These are phyloP conservation scores for Colletotrichum siamense DNA, from an alignment of 2,329 filamentous ascomycete species.

Conservation along the genomic window DNA sequence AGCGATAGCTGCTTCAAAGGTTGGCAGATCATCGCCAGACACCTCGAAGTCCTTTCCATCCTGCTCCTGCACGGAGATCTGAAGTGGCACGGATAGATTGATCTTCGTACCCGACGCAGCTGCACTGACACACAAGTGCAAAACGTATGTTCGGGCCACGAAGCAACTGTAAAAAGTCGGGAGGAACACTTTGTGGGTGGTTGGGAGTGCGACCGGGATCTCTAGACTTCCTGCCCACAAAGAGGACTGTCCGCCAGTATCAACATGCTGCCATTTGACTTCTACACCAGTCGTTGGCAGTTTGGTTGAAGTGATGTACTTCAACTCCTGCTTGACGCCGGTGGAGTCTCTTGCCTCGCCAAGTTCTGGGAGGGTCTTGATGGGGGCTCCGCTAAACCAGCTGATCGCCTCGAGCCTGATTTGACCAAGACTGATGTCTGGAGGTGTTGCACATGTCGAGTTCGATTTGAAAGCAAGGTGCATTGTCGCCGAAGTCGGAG, in stretches of 20 bases:
- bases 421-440: slow-evolving; percentile 52
- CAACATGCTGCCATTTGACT: slow-evolving; percentile 46
- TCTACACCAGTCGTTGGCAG: slow-evolving; percentile 42
- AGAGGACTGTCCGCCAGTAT: slow-evolving; percentile 32
- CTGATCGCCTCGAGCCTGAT: slow-evolving; percentile 58
- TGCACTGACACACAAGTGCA: slow-evolving; percentile 50
- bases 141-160: slow-evolving; percentile 56
- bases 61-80: slow-evolving; percentile 50
- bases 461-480: slow-evolving; percentile 52
- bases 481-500: slow-evolving; percentile 44
- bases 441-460: slow-evolving; percentile 45
- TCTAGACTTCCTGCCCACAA: slow-evolving; percentile 29
- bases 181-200: slow-evolving; percentile 53
- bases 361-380: slow-evolving; percentile 55
- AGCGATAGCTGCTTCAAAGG: slow-evolving; percentile 2
- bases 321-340: slow-evolving; percentile 35
- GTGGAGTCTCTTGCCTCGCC: slow-evolving; percentile 46
- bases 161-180: slow-evolving; percentile 66
- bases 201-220: slow-evolving; percentile 55
- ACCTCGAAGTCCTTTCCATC: slow-evolving; percentile 27
- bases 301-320: slow-evolving; percentile 50
- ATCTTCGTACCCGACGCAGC: slow-evolving; percentile 42
- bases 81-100: slow-evolving; percentile 54
- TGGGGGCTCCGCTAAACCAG: slow-evolving; percentile 54
- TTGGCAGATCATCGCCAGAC: background rate